A percentile compares a stretch with the other conserved stretches of the same genome.
Conservation (phyloP, 2,329 filamentous ascomycete genomes). For the Aureobasidium melanogenum region DNA sequence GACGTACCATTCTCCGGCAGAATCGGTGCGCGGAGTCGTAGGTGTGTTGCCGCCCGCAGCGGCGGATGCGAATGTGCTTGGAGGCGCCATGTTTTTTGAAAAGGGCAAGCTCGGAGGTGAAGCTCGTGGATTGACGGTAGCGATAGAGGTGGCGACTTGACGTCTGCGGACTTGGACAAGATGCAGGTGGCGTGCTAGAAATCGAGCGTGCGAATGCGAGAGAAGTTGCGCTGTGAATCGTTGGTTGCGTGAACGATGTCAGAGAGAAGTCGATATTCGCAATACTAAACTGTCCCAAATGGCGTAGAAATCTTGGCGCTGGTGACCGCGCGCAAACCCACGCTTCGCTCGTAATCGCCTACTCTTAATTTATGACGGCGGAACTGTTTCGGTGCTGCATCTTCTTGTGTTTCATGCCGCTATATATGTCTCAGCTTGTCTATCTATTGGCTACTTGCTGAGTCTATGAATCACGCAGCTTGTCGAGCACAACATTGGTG, state of each 20-base stretch:
- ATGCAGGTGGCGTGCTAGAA: neutral
- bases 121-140: neutral
- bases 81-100: constrained; percentile 32
- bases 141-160: neutral
- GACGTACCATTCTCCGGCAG: constrained; percentile 38
- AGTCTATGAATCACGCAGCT: neutral
- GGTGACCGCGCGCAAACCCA: neutral
- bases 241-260: neutral
- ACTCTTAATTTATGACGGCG: neutral
- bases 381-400: neutral
- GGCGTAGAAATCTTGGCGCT: constrained; percentile 1
- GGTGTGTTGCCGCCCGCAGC: constrained; percentile 36
- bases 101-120: constrained; percentile 7
- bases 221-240: neutral
- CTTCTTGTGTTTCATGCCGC: neutral
- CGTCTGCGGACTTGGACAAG: neutral
- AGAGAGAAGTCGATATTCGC: constrained; percentile 4
- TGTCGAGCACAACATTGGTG: neutral
- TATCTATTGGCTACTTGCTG: neutral
- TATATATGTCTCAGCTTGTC: neutral
- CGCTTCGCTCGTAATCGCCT: neutral
- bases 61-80: constrained; percentile 41
- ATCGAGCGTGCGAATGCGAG: neutral
- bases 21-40: constrained; percentile 32
- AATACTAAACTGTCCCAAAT: neutral